Conservation (phyloP, 805 yeast species). For the Yarrowia sp. region DNA sequence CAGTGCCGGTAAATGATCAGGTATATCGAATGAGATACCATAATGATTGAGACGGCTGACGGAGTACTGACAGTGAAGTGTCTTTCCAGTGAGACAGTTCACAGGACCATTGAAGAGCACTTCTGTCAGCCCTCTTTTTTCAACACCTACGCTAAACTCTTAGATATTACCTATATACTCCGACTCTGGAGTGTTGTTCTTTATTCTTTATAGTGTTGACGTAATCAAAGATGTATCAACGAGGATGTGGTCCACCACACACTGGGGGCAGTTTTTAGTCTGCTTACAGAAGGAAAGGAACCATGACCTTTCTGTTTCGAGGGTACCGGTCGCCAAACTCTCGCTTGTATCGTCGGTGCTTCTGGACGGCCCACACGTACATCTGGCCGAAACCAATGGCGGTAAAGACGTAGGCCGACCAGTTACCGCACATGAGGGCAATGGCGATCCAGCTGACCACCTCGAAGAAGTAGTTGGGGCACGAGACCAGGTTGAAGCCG, state of each 20-base stretch:
- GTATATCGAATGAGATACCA: too few species aligned
- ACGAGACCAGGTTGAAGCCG: slow-evolving; percentile 79
- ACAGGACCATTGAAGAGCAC: too few species aligned
- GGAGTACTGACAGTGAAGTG: too few species aligned
- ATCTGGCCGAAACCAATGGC: slow-evolving; percentile 78
- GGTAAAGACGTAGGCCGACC: slow-evolving; percentile 76
- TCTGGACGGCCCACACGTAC: slow-evolving; percentile 91
- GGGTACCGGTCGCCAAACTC: slow-evolving; percentile 83
- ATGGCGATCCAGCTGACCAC: slow-evolving; percentile 73
- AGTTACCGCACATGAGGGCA: slow-evolving; percentile 75
- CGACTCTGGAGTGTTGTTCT: slow-evolving; percentile 12
- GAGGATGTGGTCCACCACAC: too few species aligned
- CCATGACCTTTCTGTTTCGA: slow-evolving; percentile 73
- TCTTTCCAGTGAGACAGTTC: too few species aligned
- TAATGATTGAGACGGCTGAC: too few species aligned
- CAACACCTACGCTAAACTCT: not conserved
- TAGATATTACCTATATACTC: slow-evolving; percentile 15
- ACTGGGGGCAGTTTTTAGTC: too few species aligned
- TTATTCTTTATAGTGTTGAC: slow-evolving; percentile 1
- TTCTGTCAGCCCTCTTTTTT: too few species aligned
- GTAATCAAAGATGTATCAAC: not conserved
- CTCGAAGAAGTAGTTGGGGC: slow-evolving; percentile 95
- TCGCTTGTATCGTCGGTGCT: slow-evolving; percentile 70
- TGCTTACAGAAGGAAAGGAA: slow-evolving; percentile 71
- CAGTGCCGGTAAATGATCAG: too few species aligned